phyloP scores from a whole-genome alignment of 2,329 filamentous ascomycete species.

The Teratosphaeria pseudoeucalypti region DNA sequence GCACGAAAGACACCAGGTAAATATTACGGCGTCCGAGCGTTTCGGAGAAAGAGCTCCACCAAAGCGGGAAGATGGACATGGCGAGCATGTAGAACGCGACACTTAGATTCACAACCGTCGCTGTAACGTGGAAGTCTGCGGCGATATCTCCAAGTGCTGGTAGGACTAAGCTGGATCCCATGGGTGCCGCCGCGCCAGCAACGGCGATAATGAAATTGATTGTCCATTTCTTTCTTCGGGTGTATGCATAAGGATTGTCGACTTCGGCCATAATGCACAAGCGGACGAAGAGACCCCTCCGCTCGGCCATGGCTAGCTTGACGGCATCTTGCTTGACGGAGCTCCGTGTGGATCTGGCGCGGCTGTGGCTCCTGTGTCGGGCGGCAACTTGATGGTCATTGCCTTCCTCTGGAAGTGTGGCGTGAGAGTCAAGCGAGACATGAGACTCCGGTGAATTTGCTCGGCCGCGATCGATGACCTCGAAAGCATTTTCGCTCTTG shows the following conservation, averaged over 20 bases:
- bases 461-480: conserved; percentile 2
- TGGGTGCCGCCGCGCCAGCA: conserved; percentile 65
- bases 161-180: conserved; percentile 77
- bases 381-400: conserved; percentile 20
- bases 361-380: conserved; percentile 15
- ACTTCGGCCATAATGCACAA: conserved; percentile 70
- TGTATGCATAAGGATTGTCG: conserved; percentile 63
- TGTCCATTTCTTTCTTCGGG: conserved; percentile 67
- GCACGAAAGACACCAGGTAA: conserved; percentile 61
- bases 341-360: conserved; percentile 16
- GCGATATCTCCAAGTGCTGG: conserved; percentile 59
- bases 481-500: conserved; percentile 9
- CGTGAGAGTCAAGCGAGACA: conserved; percentile 12
- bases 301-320: conserved; percentile 41
- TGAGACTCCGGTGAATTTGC: conserved; percentile 5
- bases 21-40: conserved; percentile 61
- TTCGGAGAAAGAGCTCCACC: conserved; percentile 80
- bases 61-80: conserved; percentile 72
- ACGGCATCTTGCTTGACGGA: conserved; percentile 20
- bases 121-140: conserved; percentile 48
- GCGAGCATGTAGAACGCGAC: conserved; percentile 72
- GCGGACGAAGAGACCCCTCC: conserved; percentile 62
- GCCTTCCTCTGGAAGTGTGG: conserved; percentile 14
- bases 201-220: conserved; percentile 69
- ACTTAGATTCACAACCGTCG: conserved; percentile 62